Conservation (phyloP, 2,329 filamentous ascomycete species). For the Pestalotiopsis sp. region DNA sequence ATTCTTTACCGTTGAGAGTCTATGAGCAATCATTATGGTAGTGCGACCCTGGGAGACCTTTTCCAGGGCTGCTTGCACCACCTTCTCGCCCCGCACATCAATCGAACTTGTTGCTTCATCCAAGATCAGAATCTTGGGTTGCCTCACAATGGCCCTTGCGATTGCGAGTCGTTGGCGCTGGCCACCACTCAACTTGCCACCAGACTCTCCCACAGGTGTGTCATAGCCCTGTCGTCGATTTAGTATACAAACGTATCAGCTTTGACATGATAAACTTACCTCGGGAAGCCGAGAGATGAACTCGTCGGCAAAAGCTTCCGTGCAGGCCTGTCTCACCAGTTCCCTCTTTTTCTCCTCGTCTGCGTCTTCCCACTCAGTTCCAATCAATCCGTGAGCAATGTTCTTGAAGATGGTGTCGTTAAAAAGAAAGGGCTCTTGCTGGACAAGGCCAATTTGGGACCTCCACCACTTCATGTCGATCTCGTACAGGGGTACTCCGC, state of each 20-base stretch:
- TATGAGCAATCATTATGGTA: slow-evolving; percentile 67
- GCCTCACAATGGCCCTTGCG: slow-evolving; percentile 65
- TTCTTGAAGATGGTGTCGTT: slow-evolving; percentile 67
- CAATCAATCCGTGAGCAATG: slow-evolving; percentile 59
- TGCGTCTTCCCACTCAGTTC: slow-evolving; percentile 54
- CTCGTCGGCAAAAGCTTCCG: slow-evolving; percentile 59
- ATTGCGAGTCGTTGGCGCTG: slow-evolving; percentile 70
- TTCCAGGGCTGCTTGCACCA: slow-evolving; percentile 59
- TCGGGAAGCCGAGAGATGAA: slow-evolving; percentile 57
- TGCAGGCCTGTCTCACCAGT: slow-evolving; percentile 55
- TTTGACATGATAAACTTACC: slow-evolving; percentile 20
- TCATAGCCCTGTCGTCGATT: slow-evolving; percentile 50
- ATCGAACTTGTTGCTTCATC: slow-evolving; percentile 69
- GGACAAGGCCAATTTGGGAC: slow-evolving; percentile 64
- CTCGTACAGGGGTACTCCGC: slow-evolving; percentile 54
- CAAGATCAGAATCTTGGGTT: slow-evolving; percentile 66
- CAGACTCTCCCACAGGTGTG: slow-evolving; percentile 65
- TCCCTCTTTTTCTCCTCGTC: slow-evolving; percentile 47
- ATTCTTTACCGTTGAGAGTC: slow-evolving; percentile 56
- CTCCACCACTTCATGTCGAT: slow-evolving; percentile 67
- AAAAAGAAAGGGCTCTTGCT: slow-evolving; percentile 71
- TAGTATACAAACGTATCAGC: slow-evolving; percentile 11
- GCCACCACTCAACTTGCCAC: slow-evolving; percentile 68
- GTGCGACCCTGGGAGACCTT: slow-evolving; percentile 61
- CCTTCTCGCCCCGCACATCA: slow-evolving; percentile 45